Conservation (phyloP, 2,329 filamentous ascomycete species). For the Septoria petroselini region DNA sequence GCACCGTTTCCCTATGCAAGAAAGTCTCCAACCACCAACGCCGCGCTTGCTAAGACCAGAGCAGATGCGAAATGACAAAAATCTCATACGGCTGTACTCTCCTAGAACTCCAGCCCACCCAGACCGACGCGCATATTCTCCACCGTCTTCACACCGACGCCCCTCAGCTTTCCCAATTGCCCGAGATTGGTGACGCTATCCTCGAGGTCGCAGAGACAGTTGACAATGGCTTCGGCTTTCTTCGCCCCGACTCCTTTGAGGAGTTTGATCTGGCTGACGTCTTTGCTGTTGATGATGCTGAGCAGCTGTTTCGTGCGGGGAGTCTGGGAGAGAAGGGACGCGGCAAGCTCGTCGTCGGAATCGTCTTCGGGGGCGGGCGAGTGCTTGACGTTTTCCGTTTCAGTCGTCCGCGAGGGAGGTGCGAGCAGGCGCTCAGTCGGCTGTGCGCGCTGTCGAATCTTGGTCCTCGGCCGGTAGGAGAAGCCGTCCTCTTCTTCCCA, state of each 20-base stretch:
- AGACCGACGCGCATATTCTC: slow-evolving; percentile 49
- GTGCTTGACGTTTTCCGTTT: slow-evolving; percentile 16
- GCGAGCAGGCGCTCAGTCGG: slow-evolving; percentile 8
- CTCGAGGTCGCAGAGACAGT: slow-evolving; percentile 49
- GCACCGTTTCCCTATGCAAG: background rate
- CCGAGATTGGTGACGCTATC: slow-evolving; percentile 41
- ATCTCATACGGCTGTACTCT: background rate
- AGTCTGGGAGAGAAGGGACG: slow-evolving; percentile 39
- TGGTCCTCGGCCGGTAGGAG: slow-evolving; percentile 41
- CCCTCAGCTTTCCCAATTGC: slow-evolving; percentile 47
- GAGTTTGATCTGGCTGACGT: slow-evolving; percentile 62
- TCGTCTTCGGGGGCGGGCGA: slow-evolving; percentile 23
- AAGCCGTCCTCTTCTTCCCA: slow-evolving; percentile 35
- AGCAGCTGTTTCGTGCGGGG: slow-evolving; percentile 63
- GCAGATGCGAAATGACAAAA: slow-evolving; percentile 1
- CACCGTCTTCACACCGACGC: slow-evolving; percentile 51
- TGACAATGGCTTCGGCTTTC: slow-evolving; percentile 59
- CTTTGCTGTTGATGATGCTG: slow-evolving; percentile 69
- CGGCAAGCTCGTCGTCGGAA: slow-evolving; percentile 36
- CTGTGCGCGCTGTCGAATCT: slow-evolving; percentile 32
- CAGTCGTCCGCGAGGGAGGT: background rate
- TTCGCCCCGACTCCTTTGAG: slow-evolving; percentile 70
- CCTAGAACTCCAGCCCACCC: slow-evolving; percentile 5
- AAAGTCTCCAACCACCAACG: slow-evolving; percentile 1
- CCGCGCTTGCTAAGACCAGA: slow-evolving; percentile 9